Conservation (phyloP, 176 grass and related monocot genomes). For the Zea luxurians region DNA sequence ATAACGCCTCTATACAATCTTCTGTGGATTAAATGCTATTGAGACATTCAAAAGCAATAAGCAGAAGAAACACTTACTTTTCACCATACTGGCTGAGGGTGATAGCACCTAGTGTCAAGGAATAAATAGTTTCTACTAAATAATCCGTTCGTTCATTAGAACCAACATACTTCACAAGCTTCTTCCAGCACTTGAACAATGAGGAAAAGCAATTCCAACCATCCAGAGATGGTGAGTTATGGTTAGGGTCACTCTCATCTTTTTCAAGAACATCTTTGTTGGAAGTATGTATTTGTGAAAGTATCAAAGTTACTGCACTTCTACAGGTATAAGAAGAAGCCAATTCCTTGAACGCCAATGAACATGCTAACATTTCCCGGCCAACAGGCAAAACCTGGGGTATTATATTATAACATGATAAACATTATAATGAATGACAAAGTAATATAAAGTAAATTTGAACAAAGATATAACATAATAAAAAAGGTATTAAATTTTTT, state of each 20-base stretch:
- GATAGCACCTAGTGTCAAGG: constrained; percentile 57
- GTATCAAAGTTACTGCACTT: constrained; percentile 47
- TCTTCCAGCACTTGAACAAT: constrained; percentile 53
- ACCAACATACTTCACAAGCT: constrained; percentile 44
- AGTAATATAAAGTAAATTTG: constrained; percentile 12
- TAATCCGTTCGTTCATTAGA: constrained; percentile 47
- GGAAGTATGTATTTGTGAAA: constrained; percentile 44
- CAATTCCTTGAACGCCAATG: constrained; percentile 78
- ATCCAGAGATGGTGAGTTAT: constrained; percentile 35
- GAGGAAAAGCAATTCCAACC: constrained; percentile 43
- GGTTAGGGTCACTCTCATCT: constrained; percentile 24
- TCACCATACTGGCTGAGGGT: constrained; percentile 57
- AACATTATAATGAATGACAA: background rate
- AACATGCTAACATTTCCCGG: constrained; percentile 78
- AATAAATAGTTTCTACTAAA: constrained; percentile 69
- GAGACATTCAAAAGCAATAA: constrained; percentile 30
- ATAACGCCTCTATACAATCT: background rate
- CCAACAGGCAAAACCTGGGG: constrained; percentile 75
- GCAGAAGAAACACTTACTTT: constrained; percentile 49
- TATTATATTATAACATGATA: constrained; percentile 30
- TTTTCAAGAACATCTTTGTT: constrained; percentile 34
- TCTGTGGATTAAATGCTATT: background rate
- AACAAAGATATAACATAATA: background rate
- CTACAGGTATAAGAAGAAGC: constrained; percentile 57
- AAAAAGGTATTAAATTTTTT: background rate